Conservation (phyloP, 371 early-diverging fungal genomes). For the Syncephalastrum sp. region DNA sequence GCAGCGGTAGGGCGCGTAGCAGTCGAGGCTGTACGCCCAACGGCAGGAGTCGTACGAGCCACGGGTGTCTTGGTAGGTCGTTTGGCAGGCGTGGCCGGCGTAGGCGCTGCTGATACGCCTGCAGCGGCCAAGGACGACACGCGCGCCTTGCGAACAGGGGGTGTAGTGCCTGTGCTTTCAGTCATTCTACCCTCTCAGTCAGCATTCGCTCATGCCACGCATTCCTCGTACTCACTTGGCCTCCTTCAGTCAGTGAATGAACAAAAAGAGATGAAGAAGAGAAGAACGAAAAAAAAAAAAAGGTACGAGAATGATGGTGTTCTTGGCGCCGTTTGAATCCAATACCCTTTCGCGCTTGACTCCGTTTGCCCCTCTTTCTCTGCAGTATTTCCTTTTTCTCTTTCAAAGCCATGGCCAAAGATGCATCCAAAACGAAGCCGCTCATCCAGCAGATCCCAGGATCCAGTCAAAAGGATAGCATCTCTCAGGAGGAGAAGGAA, state of each 20-base stretch:
- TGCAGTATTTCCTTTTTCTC: not conserved
- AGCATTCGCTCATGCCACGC: not conserved
- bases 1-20: constrained; percentile 1
- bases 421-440: constrained; percentile 16
- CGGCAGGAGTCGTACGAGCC: constrained; percentile 4
- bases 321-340: constrained; percentile 1
- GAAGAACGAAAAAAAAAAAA: constrained; percentile 11
- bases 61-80: constrained; percentile 15
- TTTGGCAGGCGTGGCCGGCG: constrained; percentile 11
- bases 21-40: constrained; percentile 1
- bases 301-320: not conserved
- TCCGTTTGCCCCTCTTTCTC: not conserved
- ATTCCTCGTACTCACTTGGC: constrained; percentile 1
- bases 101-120: constrained; percentile 12
- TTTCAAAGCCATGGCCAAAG: constrained; percentile 4
- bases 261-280: constrained; percentile 10
- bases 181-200: constrained; percentile 6
- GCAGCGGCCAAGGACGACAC: constrained; percentile 25
- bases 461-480: constrained; percentile 12
- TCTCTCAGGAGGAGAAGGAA: constrained; percentile 44
- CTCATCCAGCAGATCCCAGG: constrained; percentile 42
- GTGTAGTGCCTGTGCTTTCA: constrained; percentile 13
- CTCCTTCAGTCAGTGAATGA: constrained; percentile 6
- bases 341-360: not conserved
- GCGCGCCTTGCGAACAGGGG: constrained; percentile 12